These are phyloP conservation scores for Geotrichum restrictum DNA, from an alignment of 1,139 yeast species.

Conservation along the genomic window DNA sequence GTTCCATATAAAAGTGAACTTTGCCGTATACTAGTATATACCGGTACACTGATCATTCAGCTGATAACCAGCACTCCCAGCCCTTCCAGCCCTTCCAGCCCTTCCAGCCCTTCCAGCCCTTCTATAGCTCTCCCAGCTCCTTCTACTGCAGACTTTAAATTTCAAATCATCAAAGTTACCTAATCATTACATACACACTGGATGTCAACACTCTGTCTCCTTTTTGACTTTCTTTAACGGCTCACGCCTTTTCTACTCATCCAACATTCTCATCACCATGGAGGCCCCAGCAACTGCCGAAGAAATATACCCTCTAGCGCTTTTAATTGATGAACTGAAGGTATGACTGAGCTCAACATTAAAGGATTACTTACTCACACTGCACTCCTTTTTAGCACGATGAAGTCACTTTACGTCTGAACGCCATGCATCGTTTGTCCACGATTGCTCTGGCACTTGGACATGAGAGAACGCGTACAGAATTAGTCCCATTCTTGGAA, in stretches of 20 bases:
- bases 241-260: not conserved
- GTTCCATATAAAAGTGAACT: too few relatives aligned
- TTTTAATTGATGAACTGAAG: constrained; percentile 92
- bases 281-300: constrained; percentile 32
- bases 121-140: too few relatives aligned
- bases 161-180: too few relatives aligned
- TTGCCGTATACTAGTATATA: too few relatives aligned
- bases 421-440: constrained; percentile 90
- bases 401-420: constrained; percentile 87
- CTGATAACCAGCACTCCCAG: too few relatives aligned
- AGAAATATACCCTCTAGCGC: constrained; percentile 92
- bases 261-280: not conserved
- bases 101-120: too few relatives aligned
- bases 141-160: too few relatives aligned
- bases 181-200: not conserved
- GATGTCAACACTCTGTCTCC: not conserved
- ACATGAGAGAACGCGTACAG: constrained; percentile 85
- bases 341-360: constrained; percentile 25
- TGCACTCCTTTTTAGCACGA: constrained; percentile 64
- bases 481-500: constrained; percentile 81
- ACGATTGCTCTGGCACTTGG: constrained; percentile 95
- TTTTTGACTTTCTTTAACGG: not conserved
- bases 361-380: not conserved
- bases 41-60: too few relatives aligned
- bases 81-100: too few relatives aligned